Evolutionary conservation across 1,139 yeast species (phyloP), one percentile per base, ranked within the genome.

Genomic region (Yamadazyma blattariae): DNA sequence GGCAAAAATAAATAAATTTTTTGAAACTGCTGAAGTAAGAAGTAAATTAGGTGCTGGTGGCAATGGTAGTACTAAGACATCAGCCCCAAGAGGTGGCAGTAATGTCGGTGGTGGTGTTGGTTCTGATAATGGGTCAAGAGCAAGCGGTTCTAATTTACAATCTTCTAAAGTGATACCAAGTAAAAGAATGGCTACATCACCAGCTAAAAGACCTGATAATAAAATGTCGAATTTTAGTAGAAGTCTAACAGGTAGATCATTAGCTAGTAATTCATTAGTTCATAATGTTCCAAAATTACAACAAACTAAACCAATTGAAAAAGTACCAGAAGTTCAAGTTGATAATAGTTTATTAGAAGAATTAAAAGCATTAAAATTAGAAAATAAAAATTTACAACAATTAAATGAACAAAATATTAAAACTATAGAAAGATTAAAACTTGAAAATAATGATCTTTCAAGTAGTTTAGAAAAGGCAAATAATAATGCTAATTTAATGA

Each of bases 131-230:
- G 20, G 8, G 34, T 22, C 16, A 33, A 40, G 16, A 42, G 35
- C 33, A 34, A 31, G 36, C 32, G 12, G 31, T 34, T 29, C 20
- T 23, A 34, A 14, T 7, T 16, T 6, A 6, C 16, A 7, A 21
- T 16, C 25, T 4, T 7, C 33, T 11, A 30, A 14, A 16, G 45
- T 57, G 2, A 63, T 82, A 12, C 89, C 88, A 2, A 65, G 83
- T 2, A 82, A 82, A 47, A 64, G 90, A 44, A 68, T 74, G 0
- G 84, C 88, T 0, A 65, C 84, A 0, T 81, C 88, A 0, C 89
- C 89, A 0, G 70, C 77, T 20, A 80, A 79, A 46, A 59, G 75
- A 20, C 55, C 57, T 27, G 57, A 57, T 33, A 48, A 56, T 7
- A 63, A 63, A 40, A 54, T 54, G 2, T 44, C 63, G 0, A 52